phyloP scores from a whole-genome alignment of 768 basidiomycete genomes.

The Cystofilobasidium macerans region DNA sequence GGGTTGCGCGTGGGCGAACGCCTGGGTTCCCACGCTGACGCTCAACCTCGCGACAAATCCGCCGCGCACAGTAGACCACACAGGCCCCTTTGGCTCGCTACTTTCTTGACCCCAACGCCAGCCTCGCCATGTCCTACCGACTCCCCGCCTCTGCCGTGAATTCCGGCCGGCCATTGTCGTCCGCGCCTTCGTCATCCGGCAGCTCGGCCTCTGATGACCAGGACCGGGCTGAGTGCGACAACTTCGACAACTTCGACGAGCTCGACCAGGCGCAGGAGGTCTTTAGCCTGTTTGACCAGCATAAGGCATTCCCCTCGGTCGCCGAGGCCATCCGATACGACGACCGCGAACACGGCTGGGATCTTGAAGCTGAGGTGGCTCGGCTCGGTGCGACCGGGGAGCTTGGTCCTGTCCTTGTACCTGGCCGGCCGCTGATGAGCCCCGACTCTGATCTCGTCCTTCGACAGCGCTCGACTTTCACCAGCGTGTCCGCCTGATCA shows the following conservation, averaged over 20 bases:
- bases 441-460: slow-evolving; percentile 6
- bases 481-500: slow-evolving; percentile 68
- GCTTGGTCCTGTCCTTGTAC: neutral
- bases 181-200: slow-evolving; percentile 6
- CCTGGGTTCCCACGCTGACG: too few relatives aligned
- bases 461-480: slow-evolving; percentile 62
- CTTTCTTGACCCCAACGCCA: too few relatives aligned
- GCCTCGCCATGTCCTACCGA: neutral
- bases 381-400: slow-evolving; percentile 53
- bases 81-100: neutral
- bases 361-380: slow-evolving; percentile 47
- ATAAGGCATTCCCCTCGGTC: slow-evolving; percentile 50
- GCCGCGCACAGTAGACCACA: neutral
- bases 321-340: slow-evolving; percentile 56
- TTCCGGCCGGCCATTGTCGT: neutral
- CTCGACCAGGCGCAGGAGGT: slow-evolving; percentile 27
- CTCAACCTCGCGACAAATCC: too few relatives aligned
- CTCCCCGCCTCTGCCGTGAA: neutral
- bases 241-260: slow-evolving; percentile 27
- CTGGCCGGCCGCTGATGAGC: slow-evolving; percentile 1
- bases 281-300: slow-evolving; percentile 43
- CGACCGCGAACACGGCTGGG: slow-evolving; percentile 50
- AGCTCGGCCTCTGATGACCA: slow-evolving; percentile 14
- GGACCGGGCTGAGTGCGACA: slow-evolving; percentile 12
- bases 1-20: too few relatives aligned